Conservation (phyloP, 2,329 filamentous ascomycete species). For the Talaromyces amestolkiae region DNA sequence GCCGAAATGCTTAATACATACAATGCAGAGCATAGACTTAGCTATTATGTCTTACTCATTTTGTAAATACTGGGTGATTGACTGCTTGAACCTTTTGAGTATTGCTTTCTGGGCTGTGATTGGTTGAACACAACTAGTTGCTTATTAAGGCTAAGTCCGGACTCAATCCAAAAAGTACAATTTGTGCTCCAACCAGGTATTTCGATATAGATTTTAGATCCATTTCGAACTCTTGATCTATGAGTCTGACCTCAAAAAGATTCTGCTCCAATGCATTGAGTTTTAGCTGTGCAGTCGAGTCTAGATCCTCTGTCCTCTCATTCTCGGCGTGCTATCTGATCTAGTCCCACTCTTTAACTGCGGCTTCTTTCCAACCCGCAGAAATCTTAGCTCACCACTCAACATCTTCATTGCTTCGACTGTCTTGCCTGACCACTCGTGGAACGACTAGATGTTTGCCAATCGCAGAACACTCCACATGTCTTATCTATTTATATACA, state of each 20-base stretch:
- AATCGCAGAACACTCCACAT: slow-evolving; percentile 7
- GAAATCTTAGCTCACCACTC: slow-evolving; percentile 10
- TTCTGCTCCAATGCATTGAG: neutral
- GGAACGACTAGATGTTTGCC: neutral
- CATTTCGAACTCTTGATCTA: neutral
- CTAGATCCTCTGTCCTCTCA: neutral
- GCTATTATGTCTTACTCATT: neutral
- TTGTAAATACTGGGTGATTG: neutral
- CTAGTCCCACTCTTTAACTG: slow-evolving; percentile 15
- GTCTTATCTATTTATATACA: slow-evolving; percentile 3
- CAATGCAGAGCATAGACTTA: neutral
- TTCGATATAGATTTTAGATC: neutral
- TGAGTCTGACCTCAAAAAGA: no score
- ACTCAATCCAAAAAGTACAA: neutral
- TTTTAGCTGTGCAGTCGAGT: neutral
- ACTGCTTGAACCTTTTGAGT: neutral
- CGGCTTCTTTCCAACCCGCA: slow-evolving; percentile 15
- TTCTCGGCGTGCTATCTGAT: neutral
- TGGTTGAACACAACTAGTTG: neutral
- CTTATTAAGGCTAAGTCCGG: neutral
- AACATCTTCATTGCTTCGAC: neutral
- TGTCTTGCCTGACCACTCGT: neutral
- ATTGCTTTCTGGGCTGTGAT: neutral
- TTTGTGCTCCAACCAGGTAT: neutral
- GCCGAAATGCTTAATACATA: neutral